Conservation (phyloP, 1,284 basidiomycete genomes). For the Cutaneotrichosporon sp. region DNA sequence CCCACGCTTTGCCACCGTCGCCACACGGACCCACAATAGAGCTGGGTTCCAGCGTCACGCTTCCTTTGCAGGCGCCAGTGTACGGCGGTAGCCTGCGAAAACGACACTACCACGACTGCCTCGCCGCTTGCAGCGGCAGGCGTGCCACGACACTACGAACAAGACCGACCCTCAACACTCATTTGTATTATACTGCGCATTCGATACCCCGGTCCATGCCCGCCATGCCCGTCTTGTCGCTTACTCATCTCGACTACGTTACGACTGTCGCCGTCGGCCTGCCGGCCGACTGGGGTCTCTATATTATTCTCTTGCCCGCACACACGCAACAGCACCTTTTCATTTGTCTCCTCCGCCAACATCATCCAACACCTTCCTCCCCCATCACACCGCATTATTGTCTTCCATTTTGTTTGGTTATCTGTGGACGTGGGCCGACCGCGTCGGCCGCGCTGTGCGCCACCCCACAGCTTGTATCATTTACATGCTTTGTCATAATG, state of each 20-base stretch:
- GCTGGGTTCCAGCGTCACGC: constrained; percentile 18
- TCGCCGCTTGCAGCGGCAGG: background rate
- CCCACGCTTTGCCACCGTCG: constrained; percentile 47
- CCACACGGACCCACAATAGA: constrained; percentile 32
- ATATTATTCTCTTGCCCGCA: background rate
- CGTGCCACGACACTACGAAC: background rate
- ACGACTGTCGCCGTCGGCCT: background rate
- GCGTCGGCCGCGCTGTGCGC: constrained; percentile 8
- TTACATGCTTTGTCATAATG: constrained; percentile 9
- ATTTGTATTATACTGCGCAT: constrained; percentile 4
- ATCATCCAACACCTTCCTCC: background rate
- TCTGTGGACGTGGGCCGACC: constrained; percentile 3
- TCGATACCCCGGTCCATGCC: constrained; percentile 6
- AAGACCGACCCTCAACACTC: constrained; percentile 8
- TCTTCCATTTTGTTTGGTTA: background rate
- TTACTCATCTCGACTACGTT: background rate
- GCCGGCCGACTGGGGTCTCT: background rate
- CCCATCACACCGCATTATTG: constrained; percentile 10
- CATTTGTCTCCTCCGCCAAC: background rate
- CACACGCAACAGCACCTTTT: constrained; percentile 2
- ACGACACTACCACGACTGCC: background rate
- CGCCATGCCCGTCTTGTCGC: constrained; percentile 3
- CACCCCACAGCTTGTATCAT: constrained; percentile 16
- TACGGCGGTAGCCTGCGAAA: constrained; percentile 1
- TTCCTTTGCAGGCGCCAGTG: constrained; percentile 21